Percentiles rank a stretch among this genome's conserved stretches.
These are phyloP conservation scores for Lasiosphaeria hispida DNA, from an alignment of 495 filamentous ascomycete genomes.

Conservation along the genomic window DNA sequence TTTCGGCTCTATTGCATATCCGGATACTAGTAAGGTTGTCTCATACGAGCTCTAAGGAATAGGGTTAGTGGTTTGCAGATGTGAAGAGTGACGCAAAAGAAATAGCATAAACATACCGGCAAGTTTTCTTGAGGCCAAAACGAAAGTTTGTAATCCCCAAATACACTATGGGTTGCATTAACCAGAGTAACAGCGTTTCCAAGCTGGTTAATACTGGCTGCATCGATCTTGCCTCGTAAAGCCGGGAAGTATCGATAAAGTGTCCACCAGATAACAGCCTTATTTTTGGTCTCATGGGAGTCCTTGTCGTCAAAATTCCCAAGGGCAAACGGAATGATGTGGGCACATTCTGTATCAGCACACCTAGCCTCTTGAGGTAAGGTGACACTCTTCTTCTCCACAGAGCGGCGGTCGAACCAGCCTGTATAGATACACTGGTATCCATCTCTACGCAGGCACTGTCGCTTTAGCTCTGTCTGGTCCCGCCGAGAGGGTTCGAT, in stretches of 20 bases:
- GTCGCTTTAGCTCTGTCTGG: not conserved
- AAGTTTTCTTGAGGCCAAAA: not conserved
- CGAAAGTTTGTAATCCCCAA: not conserved
- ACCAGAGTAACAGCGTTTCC: not conserved
- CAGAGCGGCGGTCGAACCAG: not conserved
- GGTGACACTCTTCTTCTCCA: not conserved
- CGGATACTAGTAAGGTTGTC: not conserved
- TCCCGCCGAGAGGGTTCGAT: not conserved
- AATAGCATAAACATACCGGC: not conserved
- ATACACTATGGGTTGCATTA: not conserved
- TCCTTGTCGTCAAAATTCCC: constrained; percentile 1
- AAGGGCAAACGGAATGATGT: constrained; percentile 6
- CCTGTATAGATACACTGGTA: constrained; percentile 4
- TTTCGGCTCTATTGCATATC: not conserved
- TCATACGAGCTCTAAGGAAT: not conserved
- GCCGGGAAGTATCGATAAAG: constrained; percentile 2
- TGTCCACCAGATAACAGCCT: constrained; percentile 5
- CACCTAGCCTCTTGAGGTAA: not conserved
- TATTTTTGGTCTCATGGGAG: not conserved
- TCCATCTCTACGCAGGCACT: not conserved
- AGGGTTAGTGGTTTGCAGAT: not conserved
- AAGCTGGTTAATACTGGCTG: constrained; percentile 1
- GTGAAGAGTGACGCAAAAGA: not conserved
- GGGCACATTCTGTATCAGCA: no score
- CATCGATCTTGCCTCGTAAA: not conserved